Base-by-base conservation (phyloP, 331 rosid species). In the Telfairia occidentalis region DNA sequence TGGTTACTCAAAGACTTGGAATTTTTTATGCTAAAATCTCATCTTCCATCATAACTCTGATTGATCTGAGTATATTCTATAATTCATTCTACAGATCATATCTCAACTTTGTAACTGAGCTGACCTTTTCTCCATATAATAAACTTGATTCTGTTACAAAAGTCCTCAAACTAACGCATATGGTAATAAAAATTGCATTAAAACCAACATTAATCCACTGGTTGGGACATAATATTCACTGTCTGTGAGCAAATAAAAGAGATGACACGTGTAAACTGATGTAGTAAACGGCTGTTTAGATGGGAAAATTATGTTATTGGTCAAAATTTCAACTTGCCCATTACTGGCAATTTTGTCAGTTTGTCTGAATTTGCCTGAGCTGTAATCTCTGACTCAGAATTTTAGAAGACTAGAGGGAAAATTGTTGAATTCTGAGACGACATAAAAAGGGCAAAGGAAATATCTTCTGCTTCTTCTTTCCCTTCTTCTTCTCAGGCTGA, bases 291-390 rank as follows among this genome's bases (percentile, higher is more conserved):
- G 38, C 23, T 23, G 54, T 69, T 26, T 43, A 24, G 24, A 69
- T 66, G 74, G 74, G 57, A 28, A 28, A 42, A 69, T 76, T 63
- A 59, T 81, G 26, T 82, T 81, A 7, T n/a, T 63, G 83, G 77
- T 81, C 76, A 57, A 60, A 54, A 43, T 38, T 48, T 82, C 65
- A 50, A 58, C 50, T 77, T 60, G 75, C 80, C 83, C 83, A 64
- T 60, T 37, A 60, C 61, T 74, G 24, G 66, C 73, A 72, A 54
- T 61, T 73, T 76, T 85, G 79, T 60, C 73, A 54, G 73, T 61
- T 64, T 63, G 76, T 77, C 78, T 76, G 76, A 73, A 55, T 38
- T 3, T 50, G 34, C 78, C 77, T 84, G 87, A 86, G 87, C 80
- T 86, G 84, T 85, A 64, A 74, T 74, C 78, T 57, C 69, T 81